These are phyloP conservation scores for Cyamopsis tetragonoloba DNA, from an alignment of 306 rosid species.

Conservation along the genomic window DNA sequence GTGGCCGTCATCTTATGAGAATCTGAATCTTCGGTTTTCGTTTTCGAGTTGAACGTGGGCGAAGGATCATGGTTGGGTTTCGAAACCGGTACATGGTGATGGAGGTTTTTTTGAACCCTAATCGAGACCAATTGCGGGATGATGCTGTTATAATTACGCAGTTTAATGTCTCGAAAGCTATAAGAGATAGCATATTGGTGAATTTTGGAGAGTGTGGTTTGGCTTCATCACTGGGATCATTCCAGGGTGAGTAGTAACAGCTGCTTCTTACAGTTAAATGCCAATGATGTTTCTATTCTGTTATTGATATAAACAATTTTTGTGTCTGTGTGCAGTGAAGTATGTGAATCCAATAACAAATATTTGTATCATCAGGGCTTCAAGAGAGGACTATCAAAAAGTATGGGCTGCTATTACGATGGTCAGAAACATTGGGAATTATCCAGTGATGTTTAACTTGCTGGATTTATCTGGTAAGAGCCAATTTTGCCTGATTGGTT, in stretches of 20 bases:
- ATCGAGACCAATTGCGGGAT: conserved; percentile 41
- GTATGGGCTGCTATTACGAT: conserved; percentile 79
- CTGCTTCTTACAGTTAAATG: not conserved
- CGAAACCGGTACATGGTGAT: conserved; percentile 69
- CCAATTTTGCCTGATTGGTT: not conserved
- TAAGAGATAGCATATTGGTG: conserved; percentile 63
- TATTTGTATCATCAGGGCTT: conserved; percentile 62
- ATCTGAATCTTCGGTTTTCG: not conserved
- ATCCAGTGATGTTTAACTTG: conserved; percentile 59
- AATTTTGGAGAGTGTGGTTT: conserved; percentile 92
- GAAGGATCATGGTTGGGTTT: conserved; percentile 70
- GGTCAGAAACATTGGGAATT: conserved; percentile 60
- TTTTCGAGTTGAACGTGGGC: not conserved
- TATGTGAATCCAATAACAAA: conserved; percentile 79
- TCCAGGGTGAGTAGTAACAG: conserved; percentile 44
- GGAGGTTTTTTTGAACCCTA: conserved; percentile 79
- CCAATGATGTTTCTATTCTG: not conserved
- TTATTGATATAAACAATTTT: not conserved
- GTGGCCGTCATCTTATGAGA: not conserved
- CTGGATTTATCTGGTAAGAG: conserved; percentile 65
- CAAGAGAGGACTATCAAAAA: conserved; percentile 70
- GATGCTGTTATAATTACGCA: conserved; percentile 65
- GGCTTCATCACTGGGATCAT: conserved; percentile 69
- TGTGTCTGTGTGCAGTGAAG: conserved; percentile 41
- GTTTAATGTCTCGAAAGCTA: conserved; percentile 58